phyloP scores from a whole-genome alignment of 148 eudicot species.

The Heliamphora exappendiculata region DNA sequence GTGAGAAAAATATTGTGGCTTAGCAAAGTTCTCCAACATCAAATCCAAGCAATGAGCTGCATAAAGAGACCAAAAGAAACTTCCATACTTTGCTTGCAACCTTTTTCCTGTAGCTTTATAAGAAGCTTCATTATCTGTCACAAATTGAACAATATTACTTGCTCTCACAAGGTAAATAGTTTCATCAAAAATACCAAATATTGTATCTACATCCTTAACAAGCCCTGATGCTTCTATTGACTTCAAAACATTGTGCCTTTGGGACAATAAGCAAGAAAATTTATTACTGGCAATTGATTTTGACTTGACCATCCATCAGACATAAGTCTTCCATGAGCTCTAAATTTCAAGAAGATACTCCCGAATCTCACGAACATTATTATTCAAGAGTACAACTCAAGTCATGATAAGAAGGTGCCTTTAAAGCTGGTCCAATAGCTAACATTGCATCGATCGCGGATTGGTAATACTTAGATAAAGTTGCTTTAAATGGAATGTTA shows the following conservation, averaged over 20 bases:
- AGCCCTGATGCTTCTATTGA: conserved; percentile 3
- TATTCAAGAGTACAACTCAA: neutral
- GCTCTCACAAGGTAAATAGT: conserved; percentile 10
- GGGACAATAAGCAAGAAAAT: neutral
- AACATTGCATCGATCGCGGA: neutral
- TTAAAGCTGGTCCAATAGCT: neutral
- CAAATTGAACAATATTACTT: conserved; percentile 11
- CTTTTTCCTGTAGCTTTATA: conserved; percentile 15
- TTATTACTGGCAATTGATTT: neutral
- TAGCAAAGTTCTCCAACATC: too few species aligned
- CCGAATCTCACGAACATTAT: neutral
- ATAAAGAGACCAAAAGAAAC: neutral
- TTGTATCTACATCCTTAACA: conserved; percentile 5
- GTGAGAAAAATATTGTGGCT: too few species aligned
- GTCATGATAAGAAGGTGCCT: neutral
- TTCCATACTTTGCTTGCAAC: neutral
- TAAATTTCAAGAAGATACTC: neutral
- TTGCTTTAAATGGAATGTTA: neutral
- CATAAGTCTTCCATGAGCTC: neutral
- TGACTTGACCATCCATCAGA: neutral
- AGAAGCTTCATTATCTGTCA: conserved; percentile 14
- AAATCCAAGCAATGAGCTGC: too few species aligned
- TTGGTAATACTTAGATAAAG: neutral
- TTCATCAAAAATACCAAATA: conserved; percentile 9
- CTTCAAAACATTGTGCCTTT: neutral